Percentiles rank a stretch among this genome's conserved stretches.
Conservation (phyloP, 164 flowering plant genomes). For the Tetracentron sinense region DNA sequence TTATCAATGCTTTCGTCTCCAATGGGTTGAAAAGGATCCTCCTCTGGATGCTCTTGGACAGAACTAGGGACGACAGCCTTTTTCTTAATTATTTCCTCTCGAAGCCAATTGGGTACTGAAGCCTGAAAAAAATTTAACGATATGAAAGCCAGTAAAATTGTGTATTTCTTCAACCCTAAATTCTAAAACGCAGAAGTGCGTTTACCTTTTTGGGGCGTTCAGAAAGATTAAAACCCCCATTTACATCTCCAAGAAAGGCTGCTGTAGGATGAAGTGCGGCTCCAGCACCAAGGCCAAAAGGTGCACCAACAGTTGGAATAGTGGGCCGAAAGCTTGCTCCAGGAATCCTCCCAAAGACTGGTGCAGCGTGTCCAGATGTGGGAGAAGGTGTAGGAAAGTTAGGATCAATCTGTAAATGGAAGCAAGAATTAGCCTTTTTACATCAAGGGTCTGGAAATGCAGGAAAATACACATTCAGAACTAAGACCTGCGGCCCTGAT, state of each 20-base stretch:
- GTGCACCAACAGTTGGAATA: constrained; percentile 39
- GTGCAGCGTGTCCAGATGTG: constrained; percentile 51
- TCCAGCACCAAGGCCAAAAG: constrained; percentile 51
- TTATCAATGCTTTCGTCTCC: constrained; percentile 59
- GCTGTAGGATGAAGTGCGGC: constrained; percentile 48
- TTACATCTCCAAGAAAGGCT: constrained; percentile 61
- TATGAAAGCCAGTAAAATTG: constrained; percentile 7
- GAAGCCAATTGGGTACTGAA: constrained; percentile 94
- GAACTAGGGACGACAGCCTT: constrained; percentile 59
- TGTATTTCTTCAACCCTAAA: neutral
- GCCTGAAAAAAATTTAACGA: constrained; percentile 49
- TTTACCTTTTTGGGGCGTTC: constrained; percentile 97
- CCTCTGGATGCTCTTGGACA: constrained; percentile 40
- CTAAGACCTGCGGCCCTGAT: constrained; percentile 55
- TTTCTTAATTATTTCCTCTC: constrained; percentile 92
- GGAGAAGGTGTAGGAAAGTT: constrained; percentile 42
- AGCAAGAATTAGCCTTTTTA: constrained; percentile 17
- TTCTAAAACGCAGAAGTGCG: neutral
- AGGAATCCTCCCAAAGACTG: constrained; percentile 56
- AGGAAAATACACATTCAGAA: constrained; percentile 9
- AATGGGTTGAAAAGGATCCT: constrained; percentile 36
- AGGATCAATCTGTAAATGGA: constrained; percentile 60
- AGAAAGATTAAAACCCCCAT: constrained; percentile 49
- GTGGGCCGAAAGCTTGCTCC: constrained; percentile 58
- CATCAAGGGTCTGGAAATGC: neutral